Percentiles rank a stretch among this genome's conserved stretches.
phyloP scores from a whole-genome alignment of 164 flowering plant species.

The Magnolia kwangsiensis region DNA sequence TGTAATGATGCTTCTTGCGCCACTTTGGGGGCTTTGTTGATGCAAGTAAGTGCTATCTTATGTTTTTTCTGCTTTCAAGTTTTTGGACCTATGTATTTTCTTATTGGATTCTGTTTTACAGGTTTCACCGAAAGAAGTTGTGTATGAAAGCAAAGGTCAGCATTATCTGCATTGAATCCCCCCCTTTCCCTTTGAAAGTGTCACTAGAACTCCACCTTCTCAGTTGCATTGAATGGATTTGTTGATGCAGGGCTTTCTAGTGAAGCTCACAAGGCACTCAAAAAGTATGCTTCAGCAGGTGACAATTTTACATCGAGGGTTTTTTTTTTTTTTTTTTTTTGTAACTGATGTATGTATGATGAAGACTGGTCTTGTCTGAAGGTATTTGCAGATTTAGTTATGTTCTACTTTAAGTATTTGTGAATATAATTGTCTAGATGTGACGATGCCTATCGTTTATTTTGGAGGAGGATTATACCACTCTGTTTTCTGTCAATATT shows the following conservation, averaged over 20 bases:
- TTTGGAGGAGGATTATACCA: neutral
- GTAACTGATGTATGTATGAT: neutral
- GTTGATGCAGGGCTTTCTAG: conserved; percentile 67
- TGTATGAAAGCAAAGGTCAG: conserved; percentile 72
- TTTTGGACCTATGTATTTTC: neutral
- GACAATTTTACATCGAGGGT: neutral
- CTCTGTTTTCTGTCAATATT: neutral
- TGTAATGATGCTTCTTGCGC: conserved; percentile 85
- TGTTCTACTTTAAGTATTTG: too few relatives aligned
- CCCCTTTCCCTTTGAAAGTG: neutral
- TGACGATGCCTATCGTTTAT: neutral
- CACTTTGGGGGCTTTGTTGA: conserved; percentile 76
- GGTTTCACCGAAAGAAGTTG: conserved; percentile 90
- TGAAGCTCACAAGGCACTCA: conserved; percentile 76
- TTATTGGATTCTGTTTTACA: conserved; percentile 15
- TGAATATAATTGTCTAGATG: neutral
- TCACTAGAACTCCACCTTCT: neutral
- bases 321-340: neutral
- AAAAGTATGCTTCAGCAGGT: conserved; percentile 73
- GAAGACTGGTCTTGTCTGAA: too few relatives aligned
- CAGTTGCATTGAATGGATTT: neutral
- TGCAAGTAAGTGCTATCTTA: conserved; percentile 64
- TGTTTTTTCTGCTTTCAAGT: neutral
- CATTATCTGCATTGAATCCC: conserved; percentile 1
- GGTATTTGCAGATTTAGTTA: too few relatives aligned